Evolutionary conservation across 257 asterid species (phyloP), one percentile per base, ranked within the genome.

Genomic region (Fraxinus anomala): DNA sequence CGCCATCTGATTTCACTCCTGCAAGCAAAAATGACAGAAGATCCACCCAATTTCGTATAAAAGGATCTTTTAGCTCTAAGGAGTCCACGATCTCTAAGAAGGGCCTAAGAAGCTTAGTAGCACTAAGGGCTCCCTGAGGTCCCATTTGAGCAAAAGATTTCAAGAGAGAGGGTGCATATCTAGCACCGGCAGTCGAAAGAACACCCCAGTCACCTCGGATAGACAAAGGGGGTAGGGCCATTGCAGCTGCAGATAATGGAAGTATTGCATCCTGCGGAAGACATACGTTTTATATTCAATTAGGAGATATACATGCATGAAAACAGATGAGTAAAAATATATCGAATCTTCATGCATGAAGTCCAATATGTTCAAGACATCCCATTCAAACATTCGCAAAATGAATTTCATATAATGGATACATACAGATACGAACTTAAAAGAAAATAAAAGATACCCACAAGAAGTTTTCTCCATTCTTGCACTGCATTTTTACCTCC

Each of bases 381-480:
- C 34, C 30, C 71, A 70, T 16, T 31, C 44, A 78, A 17, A 63
- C 37, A 40, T 34, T 73, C 33, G 19, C 80, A 79, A 40, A 56
- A 40, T 47, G 10, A 4, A 11, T 61, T 56, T 16, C 61, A 2
- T 26, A 72, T 74, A 49, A 82, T 74, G 65, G n/a, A 42, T 44
- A 69, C 21, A 23, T 23, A 42, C 14, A n/a, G 16, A 56, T 36
- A 6, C 16, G 40, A 67, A 39, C 26, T 54, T 70, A 24, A 36
- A 36, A 74, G 72, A 69, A 77, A 79, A 74, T 28, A 24, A 70
- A 44, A 34, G 68, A 61, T 37, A 84, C 98, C 87, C 79, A 94
- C 99, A 21, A 94, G 99, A 88, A 94, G 98, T 82, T 86, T 92
- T 88, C 87, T 87, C 99, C 99, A 94, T 91, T 94, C 99, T 85